Percentiles rank a stretch among this genome's conserved stretches.
Evolutionary conservation across 1,139 yeast genomes (phyloP).

Genomic region (Pichia sp.): DNA sequence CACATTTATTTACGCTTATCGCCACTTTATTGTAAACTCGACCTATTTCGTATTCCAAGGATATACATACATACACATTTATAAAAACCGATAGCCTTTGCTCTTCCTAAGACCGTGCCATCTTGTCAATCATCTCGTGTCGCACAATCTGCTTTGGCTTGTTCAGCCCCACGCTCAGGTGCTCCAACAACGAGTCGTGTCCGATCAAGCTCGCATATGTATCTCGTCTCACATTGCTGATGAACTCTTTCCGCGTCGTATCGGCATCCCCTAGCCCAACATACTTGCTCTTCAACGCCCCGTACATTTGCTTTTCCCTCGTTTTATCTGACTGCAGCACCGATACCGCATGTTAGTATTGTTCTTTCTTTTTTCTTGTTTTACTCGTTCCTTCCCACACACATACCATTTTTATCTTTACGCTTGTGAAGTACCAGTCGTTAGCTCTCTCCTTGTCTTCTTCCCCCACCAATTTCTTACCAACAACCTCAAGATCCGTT

Average conservation of each 20-base stretch:
- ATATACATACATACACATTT: no score
- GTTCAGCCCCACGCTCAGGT: constrained; percentile 60
- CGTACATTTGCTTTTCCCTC: constrained; percentile 59
- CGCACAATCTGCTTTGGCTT: constrained; percentile 49
- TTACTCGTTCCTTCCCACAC: background rate
- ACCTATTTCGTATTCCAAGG: no score
- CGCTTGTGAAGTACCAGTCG: no score
- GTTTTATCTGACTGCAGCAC: background rate
- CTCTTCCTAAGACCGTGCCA: constrained; percentile 41
- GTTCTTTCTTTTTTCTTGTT: no score
- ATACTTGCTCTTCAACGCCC: constrained; percentile 57
- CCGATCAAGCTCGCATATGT: constrained; percentile 67
- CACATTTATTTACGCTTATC: background rate
- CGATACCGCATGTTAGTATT: no score
- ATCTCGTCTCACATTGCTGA: constrained; percentile 65
- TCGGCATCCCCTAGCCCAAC: constrained; percentile 71
- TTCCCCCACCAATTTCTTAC: no score
- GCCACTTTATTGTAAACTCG: background rate
- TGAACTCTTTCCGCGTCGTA: constrained; percentile 57
- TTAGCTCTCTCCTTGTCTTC: no score
- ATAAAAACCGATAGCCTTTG: background rate
- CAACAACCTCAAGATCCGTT: no score
- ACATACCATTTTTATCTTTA: background rate
- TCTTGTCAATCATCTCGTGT: constrained; percentile 54
- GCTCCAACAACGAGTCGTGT: constrained; percentile 63